Conservation (phyloP, 768 basidiomycete genomes). For the Gloeopeniophorella convolvens region DNA sequence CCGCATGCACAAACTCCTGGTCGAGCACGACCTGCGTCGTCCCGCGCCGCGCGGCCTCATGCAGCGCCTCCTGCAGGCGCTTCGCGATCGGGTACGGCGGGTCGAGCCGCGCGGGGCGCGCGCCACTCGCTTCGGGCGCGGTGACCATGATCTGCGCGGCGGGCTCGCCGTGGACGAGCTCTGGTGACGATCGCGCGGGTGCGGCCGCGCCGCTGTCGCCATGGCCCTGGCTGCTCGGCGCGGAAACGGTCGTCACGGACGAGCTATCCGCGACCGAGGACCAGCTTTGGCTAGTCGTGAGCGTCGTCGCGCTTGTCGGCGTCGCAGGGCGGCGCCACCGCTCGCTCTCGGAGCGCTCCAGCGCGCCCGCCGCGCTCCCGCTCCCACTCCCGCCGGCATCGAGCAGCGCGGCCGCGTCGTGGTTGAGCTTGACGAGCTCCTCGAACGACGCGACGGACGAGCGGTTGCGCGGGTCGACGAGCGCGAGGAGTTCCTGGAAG, state of each 20-base stretch:
- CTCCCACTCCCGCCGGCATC: constrained; percentile 10
- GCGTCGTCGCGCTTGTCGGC: constrained; percentile 24
- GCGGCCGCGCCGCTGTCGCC: background rate
- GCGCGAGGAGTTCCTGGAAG: constrained; percentile 67
- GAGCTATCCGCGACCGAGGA: constrained; percentile 19
- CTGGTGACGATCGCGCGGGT: constrained; percentile 27
- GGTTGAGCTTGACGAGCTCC: constrained; percentile 37
- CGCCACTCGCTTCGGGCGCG: constrained; percentile 31
- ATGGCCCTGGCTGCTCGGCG: constrained; percentile 15
- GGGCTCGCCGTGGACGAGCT: constrained; percentile 22
- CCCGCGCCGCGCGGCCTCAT: constrained; percentile 53
- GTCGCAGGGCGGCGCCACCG: constrained; percentile 20
- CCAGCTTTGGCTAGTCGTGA: constrained; percentile 12
- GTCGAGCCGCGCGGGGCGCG: constrained; percentile 31
- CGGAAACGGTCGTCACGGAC: constrained; percentile 20
- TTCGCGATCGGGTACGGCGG: constrained; percentile 40
- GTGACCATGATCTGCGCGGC: constrained; percentile 41
- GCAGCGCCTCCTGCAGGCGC: constrained; percentile 55
- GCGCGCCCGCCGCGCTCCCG: constrained; percentile 2
- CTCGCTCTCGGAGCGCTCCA: constrained; percentile 10
- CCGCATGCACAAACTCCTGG: constrained; percentile 61
- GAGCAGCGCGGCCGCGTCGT: background rate
- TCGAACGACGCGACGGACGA: constrained; percentile 37
- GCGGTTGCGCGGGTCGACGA: constrained; percentile 37
- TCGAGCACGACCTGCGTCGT: constrained; percentile 64